Percentiles rank a stretch among this genome's conserved stretches.
Evolutionary conservation across 2,329 filamentous ascomycete species (phyloP).

Genomic region (Endothia cerciana): DNA sequence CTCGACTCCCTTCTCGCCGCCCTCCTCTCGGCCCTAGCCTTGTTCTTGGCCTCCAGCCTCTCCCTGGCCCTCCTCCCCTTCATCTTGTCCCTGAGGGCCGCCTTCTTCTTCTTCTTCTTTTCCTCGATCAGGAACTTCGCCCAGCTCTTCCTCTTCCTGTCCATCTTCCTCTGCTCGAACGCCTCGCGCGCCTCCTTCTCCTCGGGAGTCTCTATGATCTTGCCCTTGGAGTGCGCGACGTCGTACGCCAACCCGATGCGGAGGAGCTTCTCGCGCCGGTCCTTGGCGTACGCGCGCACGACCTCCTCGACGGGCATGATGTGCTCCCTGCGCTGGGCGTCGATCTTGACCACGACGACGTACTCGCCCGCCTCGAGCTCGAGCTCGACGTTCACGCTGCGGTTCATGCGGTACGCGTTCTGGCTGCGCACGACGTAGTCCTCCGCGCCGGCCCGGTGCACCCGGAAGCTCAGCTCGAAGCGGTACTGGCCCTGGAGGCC

Average conservation of each 20-base stretch:
- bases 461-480: conserved; percentile 46
- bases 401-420: conserved; percentile 60
- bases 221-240: conserved; percentile 62
- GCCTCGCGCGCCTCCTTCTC: conserved; percentile 55
- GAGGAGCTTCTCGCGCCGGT: conserved; percentile 61
- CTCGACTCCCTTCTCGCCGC: conserved; percentile 35
- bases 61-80: conserved; percentile 39
- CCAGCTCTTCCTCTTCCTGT: conserved; percentile 55
- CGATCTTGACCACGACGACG: conserved; percentile 59
- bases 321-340: conserved; percentile 50
- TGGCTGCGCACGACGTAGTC: conserved; percentile 65
- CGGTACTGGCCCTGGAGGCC: conserved; percentile 63
- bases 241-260: conserved; percentile 64
- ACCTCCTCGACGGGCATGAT: conserved; percentile 58
- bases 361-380: conserved; percentile 61
- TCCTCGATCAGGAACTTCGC: conserved; percentile 48
- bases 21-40: conserved; percentile 44
- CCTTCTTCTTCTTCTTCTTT: conserved; percentile 39
- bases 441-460: conserved; percentile 52
- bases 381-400: conserved; percentile 63
- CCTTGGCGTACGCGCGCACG: conserved; percentile 54
- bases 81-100: conserved; percentile 43
- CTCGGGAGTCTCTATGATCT: conserved; percentile 53
- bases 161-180: conserved; percentile 48
- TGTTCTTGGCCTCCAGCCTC: conserved; percentile 30